Percentiles rank a stretch among this genome's conserved stretches.
phyloP scores from a whole-genome alignment of 108 stramenopile genomes.

The Nannochloropsis salina region DNA sequence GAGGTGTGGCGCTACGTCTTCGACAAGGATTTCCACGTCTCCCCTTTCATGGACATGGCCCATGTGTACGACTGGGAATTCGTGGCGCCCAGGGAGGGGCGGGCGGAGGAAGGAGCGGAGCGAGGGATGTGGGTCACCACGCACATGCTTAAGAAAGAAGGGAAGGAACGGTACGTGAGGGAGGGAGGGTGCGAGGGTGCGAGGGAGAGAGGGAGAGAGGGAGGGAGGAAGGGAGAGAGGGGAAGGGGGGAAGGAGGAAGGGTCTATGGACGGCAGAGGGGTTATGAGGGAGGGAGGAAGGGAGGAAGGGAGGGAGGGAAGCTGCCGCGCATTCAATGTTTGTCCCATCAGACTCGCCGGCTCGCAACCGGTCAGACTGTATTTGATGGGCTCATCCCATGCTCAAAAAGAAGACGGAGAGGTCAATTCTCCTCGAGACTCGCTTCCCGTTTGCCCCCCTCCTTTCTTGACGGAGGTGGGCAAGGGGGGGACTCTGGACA shows the following conservation, averaged over 20 bases:
- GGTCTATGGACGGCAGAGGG: too few species aligned
- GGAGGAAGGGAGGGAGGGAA: too few species aligned
- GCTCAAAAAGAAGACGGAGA: neutral
- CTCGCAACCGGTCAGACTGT: conserved; percentile 1
- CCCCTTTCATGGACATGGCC: conserved; percentile 95
- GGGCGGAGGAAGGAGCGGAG: neutral
- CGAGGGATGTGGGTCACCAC: neutral
- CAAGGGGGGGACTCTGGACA: neutral
- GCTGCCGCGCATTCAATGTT: neutral
- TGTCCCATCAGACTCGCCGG: conserved; percentile 6
- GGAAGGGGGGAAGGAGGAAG: too few species aligned
- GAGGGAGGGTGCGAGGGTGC: neutral
- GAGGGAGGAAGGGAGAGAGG: too few species aligned
- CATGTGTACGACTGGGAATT: conserved; percentile 85
- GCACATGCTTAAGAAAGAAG: conserved; percentile 14
- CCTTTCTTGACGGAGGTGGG: neutral
- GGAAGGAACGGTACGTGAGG: neutral
- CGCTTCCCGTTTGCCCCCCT: neutral
- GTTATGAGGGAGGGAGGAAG: too few species aligned
- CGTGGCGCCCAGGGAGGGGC: conserved; percentile 24
- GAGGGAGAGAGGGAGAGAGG: neutral
- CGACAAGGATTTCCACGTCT: conserved; percentile 87
- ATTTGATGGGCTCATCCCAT: conserved; percentile 16
- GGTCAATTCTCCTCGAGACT: neutral
- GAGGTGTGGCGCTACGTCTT: conserved; percentile 49